Percentiles rank a stretch among this genome's conserved stretches.
These are phyloP conservation scores for Xylaria cubensis DNA, from an alignment of 495 filamentous ascomycete genomes.

Conservation along the genomic window DNA sequence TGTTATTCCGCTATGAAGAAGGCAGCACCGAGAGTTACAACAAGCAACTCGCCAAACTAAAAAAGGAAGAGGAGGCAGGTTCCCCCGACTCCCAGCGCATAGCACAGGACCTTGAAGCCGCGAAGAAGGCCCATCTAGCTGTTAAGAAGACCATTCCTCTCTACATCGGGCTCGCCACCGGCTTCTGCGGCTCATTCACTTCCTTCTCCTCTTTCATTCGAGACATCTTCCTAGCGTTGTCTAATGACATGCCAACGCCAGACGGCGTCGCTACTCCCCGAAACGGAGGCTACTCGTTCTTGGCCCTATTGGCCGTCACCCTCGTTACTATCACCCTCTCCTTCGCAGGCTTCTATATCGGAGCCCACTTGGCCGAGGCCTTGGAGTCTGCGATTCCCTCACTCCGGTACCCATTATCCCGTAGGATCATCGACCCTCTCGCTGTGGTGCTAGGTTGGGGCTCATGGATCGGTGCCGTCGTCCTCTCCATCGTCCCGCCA, in stretches of 20 bases:
- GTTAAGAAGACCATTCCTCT: conserved; percentile 85
- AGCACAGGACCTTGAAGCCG: conserved; percentile 44
- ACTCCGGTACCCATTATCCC: conserved; percentile 62
- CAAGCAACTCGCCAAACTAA: conserved; percentile 6
- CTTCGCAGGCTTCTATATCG: conserved; percentile 70
- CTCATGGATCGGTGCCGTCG: conserved; percentile 79
- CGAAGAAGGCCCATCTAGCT: conserved; percentile 59
- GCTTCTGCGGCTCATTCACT: conserved; percentile 93
- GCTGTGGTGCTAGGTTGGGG: conserved; percentile 69
- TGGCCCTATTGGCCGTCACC: conserved; percentile 75
- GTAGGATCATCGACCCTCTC: conserved; percentile 67
- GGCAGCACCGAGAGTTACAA: conserved; percentile 2
- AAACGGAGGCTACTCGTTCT: conserved; percentile 82
- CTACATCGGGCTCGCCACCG: conserved; percentile 90
- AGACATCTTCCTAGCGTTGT: conserved; percentile 82
- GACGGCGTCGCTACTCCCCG: conserved; percentile 45
- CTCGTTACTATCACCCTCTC: conserved; percentile 72
- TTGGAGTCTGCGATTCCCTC: conserved; percentile 61
- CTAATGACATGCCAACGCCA: conserved; percentile 65
- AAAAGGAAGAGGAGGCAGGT: conserved; percentile 45
- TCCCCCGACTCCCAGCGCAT: conserved; percentile 29
- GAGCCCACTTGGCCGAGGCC: conserved; percentile 80
- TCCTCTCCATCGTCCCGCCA: conserved; percentile 78
- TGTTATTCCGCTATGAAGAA: conserved; percentile 66
- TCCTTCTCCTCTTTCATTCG: conserved; percentile 91